These are phyloP conservation scores for Penicillium paneum DNA, from an alignment of 2,329 filamentous ascomycete species.

Conservation along the genomic window DNA sequence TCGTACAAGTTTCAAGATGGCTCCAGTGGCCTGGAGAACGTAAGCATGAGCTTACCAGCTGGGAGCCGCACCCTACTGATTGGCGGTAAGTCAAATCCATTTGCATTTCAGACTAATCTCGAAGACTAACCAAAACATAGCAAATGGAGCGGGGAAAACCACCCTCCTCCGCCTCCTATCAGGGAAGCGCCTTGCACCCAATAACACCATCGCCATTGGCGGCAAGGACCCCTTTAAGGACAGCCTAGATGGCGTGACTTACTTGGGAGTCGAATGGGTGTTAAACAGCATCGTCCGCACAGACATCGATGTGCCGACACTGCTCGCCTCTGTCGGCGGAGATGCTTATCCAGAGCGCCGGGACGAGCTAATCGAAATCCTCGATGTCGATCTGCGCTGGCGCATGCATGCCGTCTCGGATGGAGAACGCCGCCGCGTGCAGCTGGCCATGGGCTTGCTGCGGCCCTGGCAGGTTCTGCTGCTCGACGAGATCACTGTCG, in stretches of 20 bases:
- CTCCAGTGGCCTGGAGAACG: conserved; percentile 69
- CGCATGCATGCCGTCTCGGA: conserved; percentile 95
- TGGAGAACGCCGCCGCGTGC: conserved; percentile 84
- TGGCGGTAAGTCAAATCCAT: conserved; percentile 56
- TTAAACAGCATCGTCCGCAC: conserved; percentile 93
- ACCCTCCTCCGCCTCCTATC: conserved; percentile 91
- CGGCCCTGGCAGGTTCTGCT: conserved; percentile 88
- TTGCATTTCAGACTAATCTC: not conserved
- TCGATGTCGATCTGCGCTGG: conserved; percentile 90
- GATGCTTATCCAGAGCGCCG: conserved; percentile 75
- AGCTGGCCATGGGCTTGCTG: conserved; percentile 92
- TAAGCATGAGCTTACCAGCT: conserved; percentile 73
- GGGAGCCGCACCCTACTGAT: conserved; percentile 86
- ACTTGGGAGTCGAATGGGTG: conserved; percentile 97
- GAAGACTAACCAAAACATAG: conserved; percentile 37
- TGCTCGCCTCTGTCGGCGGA: conserved; percentile 82
- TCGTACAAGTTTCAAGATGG: conserved; percentile 88
- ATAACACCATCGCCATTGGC: conserved; percentile 68
- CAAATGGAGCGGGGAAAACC: conserved; percentile 96
- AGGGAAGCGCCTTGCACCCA: conserved; percentile 87
- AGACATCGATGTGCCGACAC: conserved; percentile 85
- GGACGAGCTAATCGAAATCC: conserved; percentile 80
- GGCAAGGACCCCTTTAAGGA: conserved; percentile 90
- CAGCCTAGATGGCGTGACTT: conserved; percentile 88
- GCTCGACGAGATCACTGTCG: conserved; percentile 95